phyloP scores from a whole-genome alignment of 371 early-diverging fungal species.

The Mucor plumbeus region DNA sequence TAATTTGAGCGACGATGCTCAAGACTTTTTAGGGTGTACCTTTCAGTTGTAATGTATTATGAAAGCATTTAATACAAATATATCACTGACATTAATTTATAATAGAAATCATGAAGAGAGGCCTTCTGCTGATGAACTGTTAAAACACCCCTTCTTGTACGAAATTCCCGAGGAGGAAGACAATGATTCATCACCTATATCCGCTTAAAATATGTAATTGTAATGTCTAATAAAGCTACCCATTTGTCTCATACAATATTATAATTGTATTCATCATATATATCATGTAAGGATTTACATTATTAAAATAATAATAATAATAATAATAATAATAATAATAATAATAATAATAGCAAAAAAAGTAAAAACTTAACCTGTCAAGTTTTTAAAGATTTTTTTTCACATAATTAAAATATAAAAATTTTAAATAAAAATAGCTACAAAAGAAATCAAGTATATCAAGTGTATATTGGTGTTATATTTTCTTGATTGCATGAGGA shows the following conservation, averaged over 20 bases:
- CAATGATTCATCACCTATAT: not conserved
- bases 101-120: constrained; percentile 65
- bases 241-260: not conserved
- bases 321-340: no score
- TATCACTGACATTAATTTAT: not conserved
- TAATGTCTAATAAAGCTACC: constrained; percentile 1
- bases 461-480: no score
- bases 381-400: no score
- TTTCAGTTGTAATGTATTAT: constrained; percentile 66
- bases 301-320: no score
- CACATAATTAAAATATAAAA: no score
- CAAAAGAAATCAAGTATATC: no score
- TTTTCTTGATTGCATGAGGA: no score
- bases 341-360: no score
- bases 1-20: constrained; percentile 70
- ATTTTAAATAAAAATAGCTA: no score
- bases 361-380: not conserved
- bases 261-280: not conserved
- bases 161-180: constrained; percentile 9
- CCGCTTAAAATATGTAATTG: not conserved
- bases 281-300: no score
- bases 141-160: constrained; percentile 61
- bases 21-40: constrained; percentile 80
- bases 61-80: no score
- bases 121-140: constrained; percentile 63